These are phyloP conservation scores for Periconia sp. DNA, from an alignment of 2,329 filamentous ascomycete genomes.

Conservation along the genomic window DNA sequence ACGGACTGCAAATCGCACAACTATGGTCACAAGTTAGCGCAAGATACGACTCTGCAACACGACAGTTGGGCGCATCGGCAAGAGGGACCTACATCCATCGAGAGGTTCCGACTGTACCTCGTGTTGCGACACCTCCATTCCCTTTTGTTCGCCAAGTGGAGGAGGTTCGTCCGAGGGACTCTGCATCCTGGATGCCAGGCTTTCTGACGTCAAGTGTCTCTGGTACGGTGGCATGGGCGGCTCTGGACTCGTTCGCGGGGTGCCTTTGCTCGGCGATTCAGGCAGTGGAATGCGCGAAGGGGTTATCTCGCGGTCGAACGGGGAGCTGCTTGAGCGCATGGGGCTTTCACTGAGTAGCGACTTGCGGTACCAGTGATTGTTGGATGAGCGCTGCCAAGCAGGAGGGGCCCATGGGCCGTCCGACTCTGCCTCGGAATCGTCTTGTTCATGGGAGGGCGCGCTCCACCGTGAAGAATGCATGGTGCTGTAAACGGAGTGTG, in stretches of 20 bases:
- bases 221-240: slow-evolving; percentile 40
- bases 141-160: slow-evolving; percentile 18
- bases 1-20: slow-evolving; percentile 83
- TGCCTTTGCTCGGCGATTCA: slow-evolving; percentile 59
- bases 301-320: slow-evolving; percentile 57
- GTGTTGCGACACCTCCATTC: slow-evolving; percentile 29
- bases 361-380: slow-evolving; percentile 56
- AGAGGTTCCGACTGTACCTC: slow-evolving; percentile 26
- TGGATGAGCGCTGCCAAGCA: slow-evolving; percentile 59
- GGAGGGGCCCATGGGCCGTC: slow-evolving; percentile 65
- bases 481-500: slow-evolving; percentile 46
- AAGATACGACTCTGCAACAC: neutral
- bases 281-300: slow-evolving; percentile 63
- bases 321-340: slow-evolving; percentile 47
- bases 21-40: slow-evolving; percentile 50
- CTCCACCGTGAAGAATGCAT: slow-evolving; percentile 57
- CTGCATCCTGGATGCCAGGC: slow-evolving; percentile 40
- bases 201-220: slow-evolving; percentile 31
- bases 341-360: slow-evolving; percentile 43
- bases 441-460: slow-evolving; percentile 35
- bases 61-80: neutral
- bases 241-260: slow-evolving; percentile 57
- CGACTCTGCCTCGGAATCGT: slow-evolving; percentile 50
- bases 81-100: slow-evolving; percentile 38
- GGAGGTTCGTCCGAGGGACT: slow-evolving; percentile 31